Evolutionary conservation across 2,329 filamentous ascomycete genomes (phyloP).

Genomic region (Plenodomus lindquistii): DNA sequence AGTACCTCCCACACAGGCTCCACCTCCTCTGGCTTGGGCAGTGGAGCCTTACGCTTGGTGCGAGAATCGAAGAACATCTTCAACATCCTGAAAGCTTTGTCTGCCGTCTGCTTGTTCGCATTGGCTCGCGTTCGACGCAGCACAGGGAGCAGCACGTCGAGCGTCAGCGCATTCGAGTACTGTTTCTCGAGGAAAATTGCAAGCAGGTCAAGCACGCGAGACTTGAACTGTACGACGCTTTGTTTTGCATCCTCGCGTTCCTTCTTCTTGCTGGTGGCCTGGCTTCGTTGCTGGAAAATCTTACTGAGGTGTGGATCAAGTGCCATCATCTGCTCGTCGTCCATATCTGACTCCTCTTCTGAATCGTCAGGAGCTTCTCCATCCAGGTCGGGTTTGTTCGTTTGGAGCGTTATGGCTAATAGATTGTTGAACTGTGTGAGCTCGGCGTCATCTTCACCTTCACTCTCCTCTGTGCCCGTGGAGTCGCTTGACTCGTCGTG

Average conservation of each 20-base stretch:
- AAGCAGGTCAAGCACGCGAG: conserved; percentile 85
- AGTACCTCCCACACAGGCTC: conserved; percentile 62
- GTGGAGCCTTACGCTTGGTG: conserved; percentile 51
- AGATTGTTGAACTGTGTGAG: conserved; percentile 71
- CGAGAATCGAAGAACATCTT: conserved; percentile 71
- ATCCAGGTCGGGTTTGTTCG: conserved; percentile 56
- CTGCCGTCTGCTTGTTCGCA: conserved; percentile 72
- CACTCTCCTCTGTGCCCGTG: conserved; percentile 22
- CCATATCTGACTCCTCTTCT: conserved; percentile 76
- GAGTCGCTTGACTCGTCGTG: conserved; percentile 30
- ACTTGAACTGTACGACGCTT: conserved; percentile 92
- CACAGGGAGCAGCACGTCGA: conserved; percentile 74
- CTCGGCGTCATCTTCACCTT: conserved; percentile 54
- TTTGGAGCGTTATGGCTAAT: conserved; percentile 77
- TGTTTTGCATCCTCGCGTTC: conserved; percentile 86
- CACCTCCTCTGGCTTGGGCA: conserved; percentile 49
- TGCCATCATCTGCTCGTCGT: conserved; percentile 92
- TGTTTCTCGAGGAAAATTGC: conserved; percentile 83
- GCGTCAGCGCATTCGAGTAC: conserved; percentile 66
- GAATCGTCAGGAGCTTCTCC: conserved; percentile 66
- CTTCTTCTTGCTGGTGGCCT: conserved; percentile 71
- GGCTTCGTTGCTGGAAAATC: conserved; percentile 79
- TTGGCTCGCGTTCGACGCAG: conserved; percentile 78
- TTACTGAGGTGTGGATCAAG: conserved; percentile 81
- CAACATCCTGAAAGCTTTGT: conserved; percentile 73